Conservation (phyloP, 2,329 filamentous ascomycete genomes). For the Monosporascus sp. region DNA sequence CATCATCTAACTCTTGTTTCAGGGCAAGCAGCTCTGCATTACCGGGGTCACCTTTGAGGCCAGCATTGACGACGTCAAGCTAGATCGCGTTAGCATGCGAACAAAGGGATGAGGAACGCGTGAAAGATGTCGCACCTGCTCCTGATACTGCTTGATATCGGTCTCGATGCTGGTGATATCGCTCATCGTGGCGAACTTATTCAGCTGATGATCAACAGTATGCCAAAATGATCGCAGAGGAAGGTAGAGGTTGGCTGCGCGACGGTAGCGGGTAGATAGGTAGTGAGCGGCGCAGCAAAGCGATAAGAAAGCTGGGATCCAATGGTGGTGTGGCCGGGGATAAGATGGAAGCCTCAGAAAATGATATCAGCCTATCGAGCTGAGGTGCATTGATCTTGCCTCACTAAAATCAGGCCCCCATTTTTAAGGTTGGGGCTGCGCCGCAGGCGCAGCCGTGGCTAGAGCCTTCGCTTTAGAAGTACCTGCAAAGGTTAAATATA, state of each 20-base stretch:
- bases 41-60: conserved; percentile 74
- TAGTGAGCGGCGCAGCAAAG: neutral
- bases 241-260: neutral
- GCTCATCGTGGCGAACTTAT: conserved; percentile 27
- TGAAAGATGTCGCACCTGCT: conserved; percentile 41
- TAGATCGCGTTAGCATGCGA: conserved; percentile 26
- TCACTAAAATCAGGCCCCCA: too few species aligned
- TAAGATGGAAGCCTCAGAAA: neutral
- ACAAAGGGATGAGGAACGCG: neutral
- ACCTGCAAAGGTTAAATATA: too few species aligned
- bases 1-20: conserved; percentile 73
- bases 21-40: conserved; percentile 73
- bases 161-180: conserved; percentile 42
- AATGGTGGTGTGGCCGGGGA: neutral
- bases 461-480: too few species aligned
- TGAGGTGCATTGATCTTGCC: too few species aligned
- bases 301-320: too few species aligned
- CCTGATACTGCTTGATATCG: conserved; percentile 49
- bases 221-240: neutral
- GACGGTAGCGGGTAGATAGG: neutral
- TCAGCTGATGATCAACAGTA: neutral
- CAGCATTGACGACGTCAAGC: conserved; percentile 72
- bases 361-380: neutral
- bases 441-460: too few species aligned
- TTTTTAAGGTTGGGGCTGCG: too few species aligned